These are phyloP conservation scores for Pyrus pyrifolia DNA, from an alignment of 306 rosid genomes.

Conservation along the genomic window DNA sequence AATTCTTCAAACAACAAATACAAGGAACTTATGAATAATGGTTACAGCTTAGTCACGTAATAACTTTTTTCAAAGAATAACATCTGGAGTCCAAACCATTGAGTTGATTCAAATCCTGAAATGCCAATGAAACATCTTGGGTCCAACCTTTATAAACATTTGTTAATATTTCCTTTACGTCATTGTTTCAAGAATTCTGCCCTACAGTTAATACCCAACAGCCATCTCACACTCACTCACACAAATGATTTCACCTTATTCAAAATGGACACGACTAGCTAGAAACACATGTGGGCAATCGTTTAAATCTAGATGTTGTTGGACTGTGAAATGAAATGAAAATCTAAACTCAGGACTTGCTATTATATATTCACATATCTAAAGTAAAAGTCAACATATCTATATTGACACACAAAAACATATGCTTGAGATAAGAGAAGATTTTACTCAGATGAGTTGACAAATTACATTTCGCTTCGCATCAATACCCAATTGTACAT, in stretches of 20 bases:
- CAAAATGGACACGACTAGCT: not conserved
- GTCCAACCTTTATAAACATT: not conserved
- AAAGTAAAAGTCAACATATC: not conserved
- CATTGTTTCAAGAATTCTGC: not conserved
- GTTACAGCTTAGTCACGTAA: not conserved
- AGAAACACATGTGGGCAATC: not conserved
- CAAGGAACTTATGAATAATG: not conserved
- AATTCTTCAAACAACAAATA: not conserved
- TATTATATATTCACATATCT: not conserved
- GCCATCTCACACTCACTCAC: not conserved
- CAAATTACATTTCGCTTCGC: slow-evolving; percentile 75
- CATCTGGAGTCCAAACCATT: not conserved
- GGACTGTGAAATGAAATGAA: not conserved
- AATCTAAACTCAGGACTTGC: not conserved
- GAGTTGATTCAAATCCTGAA: not conserved
- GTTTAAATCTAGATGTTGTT: not conserved
- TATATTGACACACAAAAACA: not conserved
- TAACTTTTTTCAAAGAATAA: not conserved
- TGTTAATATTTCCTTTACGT: not conserved
- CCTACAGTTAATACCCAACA: not conserved
- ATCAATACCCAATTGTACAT: slow-evolving; percentile 72
- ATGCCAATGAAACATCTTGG: not conserved
- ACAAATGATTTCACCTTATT: not conserved
- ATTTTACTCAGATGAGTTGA: slow-evolving; percentile 10
- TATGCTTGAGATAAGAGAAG: not conserved